A percentile compares a stretch with the other conserved stretches of the same genome.
phyloP scores from a whole-genome alignment of 2,329 filamentous ascomycete genomes.

The Basipetospora chlamydospora region DNA sequence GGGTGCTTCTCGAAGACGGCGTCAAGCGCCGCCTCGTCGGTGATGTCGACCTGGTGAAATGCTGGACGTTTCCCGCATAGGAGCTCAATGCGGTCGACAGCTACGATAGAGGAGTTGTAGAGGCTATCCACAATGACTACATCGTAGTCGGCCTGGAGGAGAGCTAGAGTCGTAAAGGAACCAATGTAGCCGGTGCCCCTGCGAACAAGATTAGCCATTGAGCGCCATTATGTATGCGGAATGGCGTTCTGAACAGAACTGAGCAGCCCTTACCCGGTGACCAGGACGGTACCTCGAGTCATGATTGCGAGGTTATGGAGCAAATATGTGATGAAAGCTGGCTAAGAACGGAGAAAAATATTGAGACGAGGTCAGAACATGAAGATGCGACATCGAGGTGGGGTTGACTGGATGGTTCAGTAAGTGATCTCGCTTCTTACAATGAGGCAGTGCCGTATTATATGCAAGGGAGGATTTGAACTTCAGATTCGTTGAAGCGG shows the following conservation, averaged over 20 bases:
- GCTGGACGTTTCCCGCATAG: conserved; percentile 75
- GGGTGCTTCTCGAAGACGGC: conserved; percentile 79
- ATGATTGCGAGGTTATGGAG: conserved; percentile 42
- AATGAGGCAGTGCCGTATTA: no score
- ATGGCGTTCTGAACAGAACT: no score
- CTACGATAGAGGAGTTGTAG: conserved; percentile 90
- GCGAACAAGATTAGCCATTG: conserved; percentile 12
- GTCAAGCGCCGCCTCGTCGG: conserved; percentile 69
- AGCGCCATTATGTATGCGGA: no score
- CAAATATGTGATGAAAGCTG: no score
- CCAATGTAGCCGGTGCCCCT: conserved; percentile 99
- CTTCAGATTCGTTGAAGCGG: no score
- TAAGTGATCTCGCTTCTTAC: no score
- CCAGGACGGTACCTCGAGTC: conserved; percentile 74
- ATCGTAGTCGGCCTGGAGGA: conserved; percentile 88
- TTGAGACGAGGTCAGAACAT: no score
- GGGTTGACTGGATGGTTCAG: no score
- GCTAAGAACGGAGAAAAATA: no score
- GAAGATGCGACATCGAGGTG: no score
- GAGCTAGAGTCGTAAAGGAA: conserved; percentile 84
- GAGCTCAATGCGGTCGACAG: conserved; percentile 87
- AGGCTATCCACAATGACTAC: conserved; percentile 93
- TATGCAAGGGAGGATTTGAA: no score
- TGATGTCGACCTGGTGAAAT: conserved; percentile 81
- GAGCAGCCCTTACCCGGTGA: conserved; percentile 86